Base-by-base conservation (phyloP, 257 asterid genomes). In the Solanum rostratum region DNA sequence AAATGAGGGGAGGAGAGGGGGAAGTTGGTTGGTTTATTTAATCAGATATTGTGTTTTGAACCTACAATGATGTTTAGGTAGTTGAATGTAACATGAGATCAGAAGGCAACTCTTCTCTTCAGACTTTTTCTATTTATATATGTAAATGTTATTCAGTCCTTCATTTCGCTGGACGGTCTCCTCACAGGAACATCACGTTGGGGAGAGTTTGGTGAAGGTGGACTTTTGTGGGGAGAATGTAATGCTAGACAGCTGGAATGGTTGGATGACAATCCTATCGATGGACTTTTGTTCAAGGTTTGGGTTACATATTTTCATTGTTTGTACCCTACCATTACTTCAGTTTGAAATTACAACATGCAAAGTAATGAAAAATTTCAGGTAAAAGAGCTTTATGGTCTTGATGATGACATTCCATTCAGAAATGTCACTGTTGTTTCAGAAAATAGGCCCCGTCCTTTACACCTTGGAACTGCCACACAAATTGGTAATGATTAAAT, bases 201-300 rank as follows among this genome's bases (percentile, higher is more conserved):
- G 99, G 96, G 98, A 78, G 99, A 95, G 92, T 96, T 92, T 91
- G 99, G 99, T 85, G 98, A 96, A 91, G 98, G 98, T 83, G 99
- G 99, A 83, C 88, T 96, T 57, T 85, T 96, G 89, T 95, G 99
- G 98, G 98, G 99, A 82, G 99, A 96, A 91, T 95, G 99, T 82
- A 91, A 83, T 83, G 86, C 94, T 83, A 93, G 98, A 88, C 89
- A 93, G 83, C 91, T 89, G 85, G 98, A 96, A 85, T 96, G 99
- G 99, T 93, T 95, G 86, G 93, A 90, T 81, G 96, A 97, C 50
- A 86, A 92, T 92, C 93, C 93, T 4, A 89, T 91, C 6, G 78
- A 92, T 50, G 93, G 90, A 89, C 93, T 96, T 86, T 84, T 96
- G 89, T 91, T 82, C 66, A 95, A 96, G 98, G 99, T 96, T 39